phyloP scores from a whole-genome alignment of 1,139 yeast genomes.

The Arxiozyma slooffiae region DNA sequence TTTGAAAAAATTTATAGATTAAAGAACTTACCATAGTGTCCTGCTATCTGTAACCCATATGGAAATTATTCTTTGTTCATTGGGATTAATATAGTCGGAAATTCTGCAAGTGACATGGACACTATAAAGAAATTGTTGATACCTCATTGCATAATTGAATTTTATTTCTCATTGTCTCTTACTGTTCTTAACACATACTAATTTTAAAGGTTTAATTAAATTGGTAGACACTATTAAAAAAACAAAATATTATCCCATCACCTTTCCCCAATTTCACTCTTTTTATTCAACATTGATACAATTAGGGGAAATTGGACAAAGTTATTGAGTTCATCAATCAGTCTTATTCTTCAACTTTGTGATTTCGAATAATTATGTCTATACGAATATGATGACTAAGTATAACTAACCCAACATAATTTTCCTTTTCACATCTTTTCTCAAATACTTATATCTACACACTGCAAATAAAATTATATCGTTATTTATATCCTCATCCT shows the following conservation, averaged over 20 bases:
- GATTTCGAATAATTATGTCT: conserved; percentile 79
- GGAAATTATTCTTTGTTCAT: conserved; percentile 32
- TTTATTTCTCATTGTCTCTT: conserved; percentile 27
- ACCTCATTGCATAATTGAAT: conserved; percentile 55
- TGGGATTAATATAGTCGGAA: conserved; percentile 79
- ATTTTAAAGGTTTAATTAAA: conserved; percentile 46
- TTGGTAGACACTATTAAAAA: conserved; percentile 68
- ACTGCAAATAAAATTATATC: conserved; percentile 35
- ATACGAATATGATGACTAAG: conserved; percentile 59
- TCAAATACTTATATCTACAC: conserved; percentile 57
- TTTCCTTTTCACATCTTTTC: conserved; percentile 73
- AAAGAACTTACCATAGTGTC: conserved; percentile 77
- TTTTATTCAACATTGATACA: conserved; percentile 28
- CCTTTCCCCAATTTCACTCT: background rate
- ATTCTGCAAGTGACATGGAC: conserved; percentile 85
- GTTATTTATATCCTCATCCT: conserved; percentile 30
- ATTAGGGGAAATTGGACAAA: conserved; percentile 51
- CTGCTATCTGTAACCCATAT: conserved; percentile 69
- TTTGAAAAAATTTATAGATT: conserved; percentile 40
- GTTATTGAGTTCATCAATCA: conserved; percentile 56
- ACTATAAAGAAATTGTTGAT: conserved; percentile 78
- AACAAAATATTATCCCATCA: conserved; percentile 62
- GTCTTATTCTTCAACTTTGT: conserved; percentile 48
- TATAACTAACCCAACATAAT: conserved; percentile 78
- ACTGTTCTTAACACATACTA: conserved; percentile 34